These are phyloP conservation scores for Morella rubra DNA, from an alignment of 306 rosid species.

Conservation along the genomic window DNA sequence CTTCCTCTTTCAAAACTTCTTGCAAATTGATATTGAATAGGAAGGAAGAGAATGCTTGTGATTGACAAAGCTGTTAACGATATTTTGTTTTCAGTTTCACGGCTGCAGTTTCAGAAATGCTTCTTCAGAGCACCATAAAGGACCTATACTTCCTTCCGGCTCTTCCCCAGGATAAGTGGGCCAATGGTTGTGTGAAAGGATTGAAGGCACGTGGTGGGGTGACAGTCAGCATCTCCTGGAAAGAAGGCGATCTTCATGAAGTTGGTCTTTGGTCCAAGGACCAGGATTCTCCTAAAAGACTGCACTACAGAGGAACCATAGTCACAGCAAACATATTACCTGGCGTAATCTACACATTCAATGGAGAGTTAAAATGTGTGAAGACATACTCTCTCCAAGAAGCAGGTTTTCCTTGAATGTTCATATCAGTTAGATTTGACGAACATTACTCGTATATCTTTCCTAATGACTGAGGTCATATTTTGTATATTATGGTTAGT, in stretches of 20 bases:
- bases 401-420: conserved; percentile 1
- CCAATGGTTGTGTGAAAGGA: conserved; percentile 53
- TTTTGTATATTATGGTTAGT: not conserved
- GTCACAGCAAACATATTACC: conserved; percentile 31
- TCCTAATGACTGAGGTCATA: not conserved
- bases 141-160: conserved; percentile 61
- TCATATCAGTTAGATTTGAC: not conserved
- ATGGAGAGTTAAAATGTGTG: conserved; percentile 37
- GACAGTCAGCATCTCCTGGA: conserved; percentile 56
- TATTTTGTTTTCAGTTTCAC: conserved; percentile 41
- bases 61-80: not conserved
- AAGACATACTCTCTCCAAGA: conserved; percentile 17
- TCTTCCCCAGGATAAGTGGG: conserved; percentile 54
- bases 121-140: conserved; percentile 50
- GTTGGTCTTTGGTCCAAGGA: conserved; percentile 37
- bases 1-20: not conserved
- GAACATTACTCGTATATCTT: not conserved
- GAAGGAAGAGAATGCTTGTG: not conserved
- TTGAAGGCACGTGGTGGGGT: conserved; percentile 57
- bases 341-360: conserved; percentile 38
- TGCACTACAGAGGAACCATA: conserved; percentile 44
- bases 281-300: conserved; percentile 7
- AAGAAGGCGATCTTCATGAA: conserved; percentile 52
- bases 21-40: not conserved
- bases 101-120: conserved; percentile 64